Evolutionary conservation across 352 stramenopile species (phyloP).

Genomic region (Saprolegnia diclina): DNA sequence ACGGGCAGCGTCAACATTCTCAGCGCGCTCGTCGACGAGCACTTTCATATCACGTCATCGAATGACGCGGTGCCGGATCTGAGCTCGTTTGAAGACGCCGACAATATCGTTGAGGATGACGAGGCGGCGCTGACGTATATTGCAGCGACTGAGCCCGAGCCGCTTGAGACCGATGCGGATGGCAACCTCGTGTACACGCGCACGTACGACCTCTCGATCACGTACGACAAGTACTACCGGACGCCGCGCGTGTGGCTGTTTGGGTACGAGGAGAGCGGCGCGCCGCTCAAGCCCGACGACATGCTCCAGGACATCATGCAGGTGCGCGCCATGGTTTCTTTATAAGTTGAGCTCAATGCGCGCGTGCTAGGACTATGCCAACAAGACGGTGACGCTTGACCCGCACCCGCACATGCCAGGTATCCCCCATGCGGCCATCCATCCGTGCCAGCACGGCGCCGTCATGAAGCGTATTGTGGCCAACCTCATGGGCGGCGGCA

Average conservation of each 20-base stretch:
- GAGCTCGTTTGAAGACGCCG: slow-evolving; percentile 55
- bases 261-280: slow-evolving; percentile 89
- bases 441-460: slow-evolving; percentile 96
- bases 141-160: slow-evolving; percentile 58
- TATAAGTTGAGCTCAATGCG: background rate
- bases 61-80: slow-evolving; percentile 36
- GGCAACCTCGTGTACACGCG: slow-evolving; percentile 88
- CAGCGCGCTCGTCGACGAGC: slow-evolving; percentile 65
- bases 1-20: slow-evolving; percentile 36
- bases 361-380: slow-evolving; percentile 89
- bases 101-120: slow-evolving; percentile 65
- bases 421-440: slow-evolving; percentile 92
- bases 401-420: slow-evolving; percentile 89
- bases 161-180: slow-evolving; percentile 82
- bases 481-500: slow-evolving; percentile 81
- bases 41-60: slow-evolving; percentile 35
- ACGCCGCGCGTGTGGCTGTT: slow-evolving; percentile 98
- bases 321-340: slow-evolving; percentile 1
- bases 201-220: slow-evolving; percentile 98
- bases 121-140: slow-evolving; percentile 55
- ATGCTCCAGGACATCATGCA: slow-evolving; percentile 99
- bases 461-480: slow-evolving; percentile 98
- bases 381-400: slow-evolving; percentile 99
- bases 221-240: slow-evolving; percentile 99
- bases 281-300: slow-evolving; percentile 85